Evolutionary conservation across 345 rosid genomes (phyloP).

Genomic region (Populus nigra): DNA sequence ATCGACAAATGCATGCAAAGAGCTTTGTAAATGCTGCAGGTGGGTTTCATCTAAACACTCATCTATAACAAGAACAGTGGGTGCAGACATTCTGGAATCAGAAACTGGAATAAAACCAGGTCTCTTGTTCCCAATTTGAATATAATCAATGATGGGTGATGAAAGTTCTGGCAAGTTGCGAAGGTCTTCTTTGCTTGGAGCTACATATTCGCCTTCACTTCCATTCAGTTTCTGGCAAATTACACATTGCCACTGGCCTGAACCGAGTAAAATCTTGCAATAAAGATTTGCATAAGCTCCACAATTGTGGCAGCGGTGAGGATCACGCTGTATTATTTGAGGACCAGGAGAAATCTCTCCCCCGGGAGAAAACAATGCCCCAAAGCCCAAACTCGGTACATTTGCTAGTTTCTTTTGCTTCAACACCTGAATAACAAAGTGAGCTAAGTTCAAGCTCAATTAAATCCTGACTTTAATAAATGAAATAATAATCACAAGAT

Average conservation of each 20-base stretch:
- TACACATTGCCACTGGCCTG: slow-evolving; percentile 97
- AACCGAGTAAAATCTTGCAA: slow-evolving; percentile 74
- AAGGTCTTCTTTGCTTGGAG: slow-evolving; percentile 71
- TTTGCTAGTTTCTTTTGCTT: slow-evolving; percentile 88
- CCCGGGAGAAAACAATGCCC: slow-evolving; percentile 88
- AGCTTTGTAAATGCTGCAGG: slow-evolving; percentile 92
- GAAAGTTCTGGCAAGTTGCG: slow-evolving; percentile 71
- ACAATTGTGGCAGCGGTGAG: slow-evolving; percentile 85
- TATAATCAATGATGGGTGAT: slow-evolving; percentile 75
- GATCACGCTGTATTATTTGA: slow-evolving; percentile 76
- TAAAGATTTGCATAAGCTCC: slow-evolving; percentile 91
- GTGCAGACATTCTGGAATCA: slow-evolving; percentile 83
- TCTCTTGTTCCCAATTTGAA: slow-evolving; percentile 80
- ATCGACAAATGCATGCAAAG: slow-evolving; percentile 93
- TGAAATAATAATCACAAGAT: not conserved
- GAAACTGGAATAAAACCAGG: slow-evolving; percentile 84
- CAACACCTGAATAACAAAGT: slow-evolving; percentile 48
- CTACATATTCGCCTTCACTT: slow-evolving; percentile 84
- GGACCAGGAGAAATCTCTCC: slow-evolving; percentile 75
- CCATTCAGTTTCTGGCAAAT: slow-evolving; percentile 69
- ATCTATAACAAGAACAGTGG: slow-evolving; percentile 84
- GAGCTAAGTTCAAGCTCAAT: not conserved
- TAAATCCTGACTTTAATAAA: not conserved
- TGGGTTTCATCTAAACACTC: slow-evolving; percentile 96
- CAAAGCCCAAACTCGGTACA: slow-evolving; percentile 86